phyloP scores from a whole-genome alignment of 352 stramenopile species.

The Globisporangium alternatum region DNA sequence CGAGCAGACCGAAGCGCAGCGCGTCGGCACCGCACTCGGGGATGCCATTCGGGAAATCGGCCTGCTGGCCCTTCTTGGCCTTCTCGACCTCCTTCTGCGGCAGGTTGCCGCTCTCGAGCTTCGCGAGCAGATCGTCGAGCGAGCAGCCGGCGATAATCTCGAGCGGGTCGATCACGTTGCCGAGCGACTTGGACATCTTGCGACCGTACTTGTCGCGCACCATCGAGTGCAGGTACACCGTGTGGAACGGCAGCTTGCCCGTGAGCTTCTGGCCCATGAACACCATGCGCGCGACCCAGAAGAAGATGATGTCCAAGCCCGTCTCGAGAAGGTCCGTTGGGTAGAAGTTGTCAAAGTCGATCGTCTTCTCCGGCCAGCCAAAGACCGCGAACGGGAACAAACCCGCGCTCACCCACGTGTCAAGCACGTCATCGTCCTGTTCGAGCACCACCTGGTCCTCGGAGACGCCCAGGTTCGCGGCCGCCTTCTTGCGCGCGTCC shows the following conservation, averaged over 20 bases:
- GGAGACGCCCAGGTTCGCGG: constrained; percentile 54
- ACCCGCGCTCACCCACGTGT: constrained; percentile 98
- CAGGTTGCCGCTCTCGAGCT: constrained; percentile 97
- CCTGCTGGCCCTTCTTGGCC: constrained; percentile 96
- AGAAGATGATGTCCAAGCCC: constrained; percentile 99
- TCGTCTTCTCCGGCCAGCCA: constrained; percentile 65
- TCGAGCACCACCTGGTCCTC: constrained; percentile 82
- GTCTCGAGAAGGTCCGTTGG: constrained; percentile 97
- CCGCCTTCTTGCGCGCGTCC: constrained; percentile 89
- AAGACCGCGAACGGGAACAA: constrained; percentile 95
- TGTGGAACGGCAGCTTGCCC: constrained; percentile 95
- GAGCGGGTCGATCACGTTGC: constrained; percentile 98
- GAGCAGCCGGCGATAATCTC: constrained; percentile 97
- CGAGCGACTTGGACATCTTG: constrained; percentile 99
- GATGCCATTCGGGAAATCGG: constrained; percentile 99
- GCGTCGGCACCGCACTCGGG: constrained; percentile 98
- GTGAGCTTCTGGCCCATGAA: constrained; percentile 97
- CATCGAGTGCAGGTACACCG: constrained; percentile 97
- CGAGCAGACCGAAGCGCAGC: constrained; percentile 97
- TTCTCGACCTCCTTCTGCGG: constrained; percentile 96
- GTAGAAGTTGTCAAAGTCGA: constrained; percentile 92
- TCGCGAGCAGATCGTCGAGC: constrained; percentile 92
- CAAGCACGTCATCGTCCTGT: constrained; percentile 99
- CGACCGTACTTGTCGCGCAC: constrained; percentile 97
- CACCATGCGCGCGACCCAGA: constrained; percentile 99